Percentiles rank a stretch among this genome's conserved stretches.
Evolutionary conservation across 805 yeast species (phyloP).

Genomic region (Phaffomyces antillensis): DNA sequence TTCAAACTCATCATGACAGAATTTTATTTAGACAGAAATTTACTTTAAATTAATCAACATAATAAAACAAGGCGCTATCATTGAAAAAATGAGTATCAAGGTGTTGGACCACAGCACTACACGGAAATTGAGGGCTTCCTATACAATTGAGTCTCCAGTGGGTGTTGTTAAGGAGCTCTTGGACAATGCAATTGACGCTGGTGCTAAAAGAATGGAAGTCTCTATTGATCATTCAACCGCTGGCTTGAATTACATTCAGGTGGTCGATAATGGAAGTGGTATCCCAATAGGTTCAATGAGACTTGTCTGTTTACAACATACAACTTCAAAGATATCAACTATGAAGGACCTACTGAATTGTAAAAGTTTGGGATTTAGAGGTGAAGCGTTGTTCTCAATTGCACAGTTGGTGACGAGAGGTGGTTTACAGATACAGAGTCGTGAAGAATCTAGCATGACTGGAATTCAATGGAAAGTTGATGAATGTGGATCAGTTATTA

Average conservation of each 20-base stretch:
- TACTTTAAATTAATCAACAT: not conserved
- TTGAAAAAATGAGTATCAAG: not conserved
- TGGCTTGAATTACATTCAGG: conserved; percentile 56
- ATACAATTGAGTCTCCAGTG: conserved; percentile 44
- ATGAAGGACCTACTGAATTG: conserved; percentile 25
- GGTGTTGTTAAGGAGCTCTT: conserved; percentile 86
- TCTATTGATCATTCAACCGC: conserved; percentile 65
- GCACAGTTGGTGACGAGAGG: conserved; percentile 22
- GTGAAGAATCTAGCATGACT: conserved; percentile 17
- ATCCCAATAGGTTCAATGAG: conserved; percentile 25
- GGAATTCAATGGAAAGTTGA: conserved; percentile 3
- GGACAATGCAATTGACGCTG: conserved; percentile 85
- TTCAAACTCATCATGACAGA: too few relatives aligned
- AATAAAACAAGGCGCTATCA: too few relatives aligned
- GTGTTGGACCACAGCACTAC: not conserved
- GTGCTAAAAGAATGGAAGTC: conserved; percentile 44
- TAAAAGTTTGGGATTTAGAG: conserved; percentile 40
- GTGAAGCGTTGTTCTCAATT: conserved; percentile 39
- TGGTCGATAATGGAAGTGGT: conserved; percentile 37
- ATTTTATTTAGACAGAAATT: too few relatives aligned
- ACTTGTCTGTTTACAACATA: conserved; percentile 29
- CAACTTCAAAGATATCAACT: conserved; percentile 35
- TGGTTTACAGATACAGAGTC: conserved; percentile 25
- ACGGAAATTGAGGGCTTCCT: not conserved
- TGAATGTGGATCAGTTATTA: conserved; percentile 3